Evolutionary conservation across 352 stramenopile genomes (phyloP), one percentile per base, ranked within the genome.

Genomic region (Globisporangium carolinianum): DNA sequence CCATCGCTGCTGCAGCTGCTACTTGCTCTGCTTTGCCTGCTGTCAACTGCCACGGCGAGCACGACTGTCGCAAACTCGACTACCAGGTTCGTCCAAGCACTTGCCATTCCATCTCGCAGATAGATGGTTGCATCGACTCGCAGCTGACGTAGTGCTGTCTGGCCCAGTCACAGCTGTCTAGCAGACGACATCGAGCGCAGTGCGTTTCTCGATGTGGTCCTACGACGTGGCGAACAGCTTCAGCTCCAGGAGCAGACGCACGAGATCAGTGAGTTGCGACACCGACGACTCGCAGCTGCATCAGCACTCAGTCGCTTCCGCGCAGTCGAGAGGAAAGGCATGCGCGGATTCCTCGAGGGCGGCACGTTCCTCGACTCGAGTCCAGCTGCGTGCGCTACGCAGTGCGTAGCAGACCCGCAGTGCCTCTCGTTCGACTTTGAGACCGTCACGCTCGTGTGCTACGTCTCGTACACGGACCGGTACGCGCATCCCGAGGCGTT

Each of bases 391-490:
- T 93, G 83, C 52, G 83, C 80, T 3, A 36, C 69, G 11, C 66
- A 51, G 7, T 93, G 83, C 51, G 35, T 72, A 8, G 54, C 55
- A 5, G 80, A 93, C 38, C 42, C 67, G 4, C 60, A 71, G 7
- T 93, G 83, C 51, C 66, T 91, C 0, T 89, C 80, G 42, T 93
- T 93, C 36, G 83, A 93, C 55, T 71, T 85, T 38, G 83, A 91
- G 50, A 79, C 68, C 0, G 47, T 68, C 11, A 82, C 75, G 3
- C 37, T 54, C 1, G 78, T 73, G 45, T 93, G 83, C 62, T 91
- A 93, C 60, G 65, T 93, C 12, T 88, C 80, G 8, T 65, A 91
- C 62, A 76, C 77, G 3, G 83, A 93, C 57, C 72, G 79, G 11
- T 93, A 85, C 57, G 65, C 66, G 1, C 68, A 86, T 45, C 79